Percentiles rank a stretch among this genome's conserved stretches.
phyloP scores from a whole-genome alignment of 2,329 filamentous ascomycete species.

The Calonectria hawksworthii region DNA sequence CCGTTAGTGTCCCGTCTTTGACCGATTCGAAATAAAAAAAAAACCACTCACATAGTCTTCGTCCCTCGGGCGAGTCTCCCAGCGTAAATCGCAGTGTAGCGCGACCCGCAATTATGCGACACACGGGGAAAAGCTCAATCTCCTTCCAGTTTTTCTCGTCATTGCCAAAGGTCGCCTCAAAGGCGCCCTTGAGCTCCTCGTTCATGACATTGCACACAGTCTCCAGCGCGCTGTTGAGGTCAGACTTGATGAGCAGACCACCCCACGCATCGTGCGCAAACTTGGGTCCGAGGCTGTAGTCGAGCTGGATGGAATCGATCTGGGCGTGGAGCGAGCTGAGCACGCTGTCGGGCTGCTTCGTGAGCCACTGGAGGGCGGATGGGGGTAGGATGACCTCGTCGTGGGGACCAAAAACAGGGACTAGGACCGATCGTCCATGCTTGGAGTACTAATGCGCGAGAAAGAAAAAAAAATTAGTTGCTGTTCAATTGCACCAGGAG shows the following conservation, averaged over 20 bases:
- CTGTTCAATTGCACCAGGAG: neutral
- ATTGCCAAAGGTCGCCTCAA: slow-evolving; percentile 52
- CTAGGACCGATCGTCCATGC: slow-evolving; percentile 1
- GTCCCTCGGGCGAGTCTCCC: slow-evolving; percentile 38
- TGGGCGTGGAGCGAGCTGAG: slow-evolving; percentile 6
- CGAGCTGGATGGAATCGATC: slow-evolving; percentile 24
- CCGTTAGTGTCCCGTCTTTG: neutral
- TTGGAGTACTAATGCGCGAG: slow-evolving; percentile 4
- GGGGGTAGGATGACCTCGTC: slow-evolving; percentile 8
- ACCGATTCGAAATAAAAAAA: neutral
- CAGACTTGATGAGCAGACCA: slow-evolving; percentile 52
- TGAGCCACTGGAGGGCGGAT: neutral
- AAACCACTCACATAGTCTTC: slow-evolving; percentile 45
- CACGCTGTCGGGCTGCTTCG: slow-evolving; percentile 7
- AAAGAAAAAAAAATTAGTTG: no score
- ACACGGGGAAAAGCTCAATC: slow-evolving; percentile 45
- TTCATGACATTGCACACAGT: slow-evolving; percentile 51
- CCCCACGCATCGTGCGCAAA: slow-evolving; percentile 54
- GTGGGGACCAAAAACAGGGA: slow-evolving; percentile 7
- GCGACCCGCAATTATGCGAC: slow-evolving; percentile 50
- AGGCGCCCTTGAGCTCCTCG: slow-evolving; percentile 51
- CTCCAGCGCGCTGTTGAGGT: slow-evolving; percentile 52
- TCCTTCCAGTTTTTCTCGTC: slow-evolving; percentile 52
- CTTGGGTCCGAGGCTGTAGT: slow-evolving; percentile 55
- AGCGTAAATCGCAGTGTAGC: slow-evolving; percentile 51